Percentiles rank a stretch among this genome's conserved stretches.
These are phyloP conservation scores for Senna siamea DNA, from an alignment of 306 rosid genomes.

Conservation along the genomic window DNA sequence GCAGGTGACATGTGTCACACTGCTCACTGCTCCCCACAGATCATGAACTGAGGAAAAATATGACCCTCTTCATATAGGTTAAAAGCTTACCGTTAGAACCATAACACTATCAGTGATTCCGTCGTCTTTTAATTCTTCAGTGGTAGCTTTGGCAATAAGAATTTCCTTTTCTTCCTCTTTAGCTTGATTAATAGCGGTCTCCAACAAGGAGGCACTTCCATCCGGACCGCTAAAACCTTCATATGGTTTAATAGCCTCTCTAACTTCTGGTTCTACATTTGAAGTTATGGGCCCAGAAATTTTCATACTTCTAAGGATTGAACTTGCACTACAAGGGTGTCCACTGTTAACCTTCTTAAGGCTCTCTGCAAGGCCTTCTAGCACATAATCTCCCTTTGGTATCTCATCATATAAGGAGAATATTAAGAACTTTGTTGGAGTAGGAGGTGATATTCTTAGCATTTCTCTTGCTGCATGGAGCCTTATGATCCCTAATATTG, in stretches of 20 bases:
- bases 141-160: conserved; percentile 78
- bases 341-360: conserved; percentile 53
- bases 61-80: background rate
- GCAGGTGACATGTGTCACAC: background rate
- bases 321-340: conserved; percentile 71
- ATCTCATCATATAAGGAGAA: conserved; percentile 79
- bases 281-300: conserved; percentile 43
- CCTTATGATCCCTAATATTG: conserved; percentile 79
- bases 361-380: conserved; percentile 75
- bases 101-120: conserved; percentile 69
- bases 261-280: conserved; percentile 33
- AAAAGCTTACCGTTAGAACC: conserved; percentile 59
- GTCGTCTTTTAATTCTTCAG: conserved; percentile 77
- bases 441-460: conserved; percentile 85
- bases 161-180: conserved; percentile 80
- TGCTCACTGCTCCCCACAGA: background rate
- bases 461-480: conserved; percentile 95
- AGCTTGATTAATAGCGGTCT: conserved; percentile 68
- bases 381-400: conserved; percentile 89
- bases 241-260: conserved; percentile 37
- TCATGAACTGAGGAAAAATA: conserved; percentile 4
- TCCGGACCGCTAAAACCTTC: conserved; percentile 32
- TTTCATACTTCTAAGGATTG: conserved; percentile 62
- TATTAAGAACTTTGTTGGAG: conserved; percentile 82
- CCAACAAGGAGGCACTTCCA: conserved; percentile 51